phyloP scores from a whole-genome alignment of 768 basidiomycete genomes.

The Amylocystis lapponica region DNA sequence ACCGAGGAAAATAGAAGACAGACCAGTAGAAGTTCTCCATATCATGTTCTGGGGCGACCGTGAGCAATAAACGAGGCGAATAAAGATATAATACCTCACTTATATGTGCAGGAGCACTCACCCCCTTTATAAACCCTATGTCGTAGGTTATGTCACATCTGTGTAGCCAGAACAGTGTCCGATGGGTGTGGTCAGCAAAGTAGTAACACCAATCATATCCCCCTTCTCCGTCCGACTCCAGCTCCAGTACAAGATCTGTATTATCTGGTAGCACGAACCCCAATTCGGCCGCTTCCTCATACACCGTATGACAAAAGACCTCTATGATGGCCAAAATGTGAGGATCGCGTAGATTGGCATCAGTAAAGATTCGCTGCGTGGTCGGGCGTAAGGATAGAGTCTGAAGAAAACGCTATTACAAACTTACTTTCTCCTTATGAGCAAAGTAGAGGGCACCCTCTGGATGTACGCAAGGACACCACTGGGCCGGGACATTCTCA shows the following conservation, averaged over 20 bases:
- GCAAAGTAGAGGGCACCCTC: not conserved
- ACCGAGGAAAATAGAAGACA: constrained; percentile 2
- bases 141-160: constrained; percentile 29
- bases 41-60: constrained; percentile 9
- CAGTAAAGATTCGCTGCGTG: constrained; percentile 2
- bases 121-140: constrained; percentile 15
- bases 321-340: not conserved
- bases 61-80: not conserved
- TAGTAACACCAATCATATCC: constrained; percentile 34
- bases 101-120: constrained; percentile 9
- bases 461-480: not conserved
- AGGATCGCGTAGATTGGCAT: not conserved
- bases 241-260: constrained; percentile 7
- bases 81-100: constrained; percentile 5
- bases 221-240: not conserved
- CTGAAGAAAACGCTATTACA: not conserved
- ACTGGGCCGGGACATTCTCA: not conserved
- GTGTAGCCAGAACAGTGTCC: constrained; percentile 51
- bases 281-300: not conserved
- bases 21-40: constrained; percentile 22
- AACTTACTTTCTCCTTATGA: not conserved
- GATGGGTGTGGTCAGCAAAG: constrained; percentile 40
- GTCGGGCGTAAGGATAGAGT: not conserved
- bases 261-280: not conserved
- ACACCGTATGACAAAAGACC: not conserved